Evolutionary conservation across 345 rosid species (phyloP).

Genomic region (Erodium maritimum): DNA sequence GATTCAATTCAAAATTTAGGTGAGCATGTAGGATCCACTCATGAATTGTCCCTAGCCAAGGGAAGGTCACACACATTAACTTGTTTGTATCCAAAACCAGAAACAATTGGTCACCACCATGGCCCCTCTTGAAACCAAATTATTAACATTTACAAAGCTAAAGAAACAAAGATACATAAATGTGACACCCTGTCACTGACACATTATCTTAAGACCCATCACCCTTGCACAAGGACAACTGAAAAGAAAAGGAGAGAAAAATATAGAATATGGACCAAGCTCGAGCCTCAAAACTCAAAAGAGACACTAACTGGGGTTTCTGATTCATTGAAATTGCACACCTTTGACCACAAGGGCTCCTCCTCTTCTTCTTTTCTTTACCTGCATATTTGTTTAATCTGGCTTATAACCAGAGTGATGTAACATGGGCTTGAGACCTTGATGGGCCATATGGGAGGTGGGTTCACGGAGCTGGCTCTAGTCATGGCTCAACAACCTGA

Average conservation of each 20-base stretch:
- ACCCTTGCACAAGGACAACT: slow-evolving; percentile 14
- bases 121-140: too few species aligned
- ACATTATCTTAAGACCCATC: slow-evolving; percentile 8
- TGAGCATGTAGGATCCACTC: too few species aligned
- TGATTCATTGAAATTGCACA: neutral
- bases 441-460: neutral
- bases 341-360: slow-evolving; percentile 24
- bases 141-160: too few species aligned
- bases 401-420: neutral
- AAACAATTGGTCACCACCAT: too few species aligned
- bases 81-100: too few species aligned
- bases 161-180: too few species aligned
- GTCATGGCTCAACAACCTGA: slow-evolving; percentile 10
- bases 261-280: too few species aligned
- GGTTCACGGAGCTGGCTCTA: slow-evolving; percentile 4
- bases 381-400: slow-evolving; percentile 7
- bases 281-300: too few species aligned
- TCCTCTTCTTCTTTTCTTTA: slow-evolving; percentile 3
- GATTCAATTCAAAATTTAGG: too few species aligned
- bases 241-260: slow-evolving; percentile 9
- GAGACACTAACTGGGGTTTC: neutral
- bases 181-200: slow-evolving; percentile 6
- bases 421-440: neutral
- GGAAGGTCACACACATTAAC: too few species aligned
- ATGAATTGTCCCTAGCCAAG: too few species aligned